These are phyloP conservation scores for Starmera amethionina DNA, from an alignment of 805 yeast species.

Conservation along the genomic window DNA sequence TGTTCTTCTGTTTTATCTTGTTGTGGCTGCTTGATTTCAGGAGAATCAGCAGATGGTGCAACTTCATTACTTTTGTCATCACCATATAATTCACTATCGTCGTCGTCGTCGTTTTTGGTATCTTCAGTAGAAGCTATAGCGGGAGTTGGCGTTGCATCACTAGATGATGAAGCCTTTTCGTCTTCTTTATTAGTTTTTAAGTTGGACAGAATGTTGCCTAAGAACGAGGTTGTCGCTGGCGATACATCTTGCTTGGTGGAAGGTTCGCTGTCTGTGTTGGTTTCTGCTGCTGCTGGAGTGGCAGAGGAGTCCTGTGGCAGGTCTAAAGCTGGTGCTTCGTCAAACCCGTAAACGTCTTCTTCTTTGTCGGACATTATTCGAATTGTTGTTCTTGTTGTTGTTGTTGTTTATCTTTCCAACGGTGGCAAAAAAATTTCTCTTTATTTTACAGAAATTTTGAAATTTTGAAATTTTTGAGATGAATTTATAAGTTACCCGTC, in stretches of 20 bases:
- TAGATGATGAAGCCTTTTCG: slow-evolving; percentile 8
- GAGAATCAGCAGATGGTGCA: background rate
- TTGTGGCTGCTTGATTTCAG: background rate
- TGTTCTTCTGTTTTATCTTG: background rate
- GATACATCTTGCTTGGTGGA: background rate
- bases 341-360: background rate
- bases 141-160: background rate
- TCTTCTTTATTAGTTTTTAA: slow-evolving; percentile 5
- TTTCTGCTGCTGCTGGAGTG: background rate
- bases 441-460: too few species aligned
- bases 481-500: too few species aligned
- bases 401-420: background rate
- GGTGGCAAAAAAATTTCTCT: background rate
- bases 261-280: background rate
- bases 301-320: background rate
- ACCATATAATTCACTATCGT: slow-evolving; percentile 9
- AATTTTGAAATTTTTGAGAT: too few species aligned
- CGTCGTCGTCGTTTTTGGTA: slow-evolving; percentile 4
- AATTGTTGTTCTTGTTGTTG: slow-evolving; percentile 1
- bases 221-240: too few species aligned
- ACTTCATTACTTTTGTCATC: too few species aligned
- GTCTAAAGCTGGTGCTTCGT: background rate
- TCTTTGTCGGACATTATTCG: background rate
- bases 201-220: background rate
- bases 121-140: background rate